Evolutionary conservation across 306 rosid genomes (phyloP), one percentile per base, ranked within the genome.

Genomic region (Hippophae tibetana): DNA sequence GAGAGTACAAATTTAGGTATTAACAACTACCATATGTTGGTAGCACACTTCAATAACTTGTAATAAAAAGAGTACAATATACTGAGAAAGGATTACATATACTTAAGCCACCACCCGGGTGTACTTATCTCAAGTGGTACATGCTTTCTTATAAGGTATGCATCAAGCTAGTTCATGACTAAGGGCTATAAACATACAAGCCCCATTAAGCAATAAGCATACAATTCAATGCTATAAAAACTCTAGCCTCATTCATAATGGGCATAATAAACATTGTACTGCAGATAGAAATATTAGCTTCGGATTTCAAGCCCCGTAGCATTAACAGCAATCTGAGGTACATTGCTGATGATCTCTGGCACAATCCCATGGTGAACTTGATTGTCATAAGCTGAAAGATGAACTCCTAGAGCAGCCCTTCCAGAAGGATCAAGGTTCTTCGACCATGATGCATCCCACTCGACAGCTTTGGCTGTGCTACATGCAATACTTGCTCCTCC

Each of bases 401-500:
- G 99, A 46, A 93, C 95, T 61, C 95, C 99, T 3, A 77, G 82
- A 12, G 95, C 95, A 57, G 99, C 99, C 80, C 99, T 78, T n/a
- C 99, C 99, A 27, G 97, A 88, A 44, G 99, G 99, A 46, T 93
- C 99, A 27, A 89, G 89, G 68, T 88, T 88, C 44, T 74, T 84
- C 0, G 89, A 78, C 99, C 99, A 93, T 3, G 87, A 46, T 25
- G 86, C 95, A 44, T 93, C 97, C 99, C 99, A 93, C 54, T 82
- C 99, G 10, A 93, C 74, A 5, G 99, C 97, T 57, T 85, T 86
- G 0, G 99, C 97, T 2, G 99, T 93, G 85, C 99, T 93, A 47
- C 99, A 93, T 4, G 99, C 99, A 7, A 93, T 71, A 73, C 86
- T 93, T 18, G 97, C 79, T 67, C 99, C 99, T 60, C 99, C 97